Evolutionary conservation across 1,284 basidiomycete genomes (phyloP), one percentile per base, ranked within the genome.

Genomic region (Boletus smithii): DNA sequence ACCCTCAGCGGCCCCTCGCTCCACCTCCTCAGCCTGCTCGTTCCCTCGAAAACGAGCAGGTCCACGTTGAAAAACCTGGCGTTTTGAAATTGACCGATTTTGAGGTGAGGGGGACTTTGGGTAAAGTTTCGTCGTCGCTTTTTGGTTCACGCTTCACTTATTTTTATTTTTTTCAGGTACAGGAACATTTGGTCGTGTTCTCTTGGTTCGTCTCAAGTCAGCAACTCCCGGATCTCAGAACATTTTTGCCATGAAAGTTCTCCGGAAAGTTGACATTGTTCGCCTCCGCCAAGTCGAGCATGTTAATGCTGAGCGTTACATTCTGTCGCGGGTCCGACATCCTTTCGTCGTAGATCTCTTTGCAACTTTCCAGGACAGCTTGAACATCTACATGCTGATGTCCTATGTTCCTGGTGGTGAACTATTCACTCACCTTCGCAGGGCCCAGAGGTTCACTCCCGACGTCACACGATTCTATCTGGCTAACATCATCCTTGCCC

Each of bases 391-490:
- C 75, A 97, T 99, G 95, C 81, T 99, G 53, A 91, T 98, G 81
- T 97, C 97, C 57, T 99, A 97, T 67, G 88, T 99, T 37, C 93
- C 95, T 1, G 95, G 95, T 20, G 95, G 95, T 42, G 95, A 99
- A 71, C 80, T 99, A 46, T 99, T 99, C 69, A 94, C 91, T 32
- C 85, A 95, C 58, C 77, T 97, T 43, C 83, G 94, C 48, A 89
- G 92, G 53, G 91, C 90, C 26, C 88, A 94, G 68, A 85, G 91
- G 38, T 99, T 99, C 72, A 95, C 94, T 9, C 92, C 95, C 46
- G 94, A 97, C 52, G 95, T 99, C 45, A 97, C 97, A 44, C 93
- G 97, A 54, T 99, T 99, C 70, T 99, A 98, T 69, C 88, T 97
- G 33, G 95, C 95, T 30, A 97, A 95, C 52, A 97, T 99, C 56